phyloP scores from a whole-genome alignment of 306 rosid species.

The Trifolium dubium region DNA sequence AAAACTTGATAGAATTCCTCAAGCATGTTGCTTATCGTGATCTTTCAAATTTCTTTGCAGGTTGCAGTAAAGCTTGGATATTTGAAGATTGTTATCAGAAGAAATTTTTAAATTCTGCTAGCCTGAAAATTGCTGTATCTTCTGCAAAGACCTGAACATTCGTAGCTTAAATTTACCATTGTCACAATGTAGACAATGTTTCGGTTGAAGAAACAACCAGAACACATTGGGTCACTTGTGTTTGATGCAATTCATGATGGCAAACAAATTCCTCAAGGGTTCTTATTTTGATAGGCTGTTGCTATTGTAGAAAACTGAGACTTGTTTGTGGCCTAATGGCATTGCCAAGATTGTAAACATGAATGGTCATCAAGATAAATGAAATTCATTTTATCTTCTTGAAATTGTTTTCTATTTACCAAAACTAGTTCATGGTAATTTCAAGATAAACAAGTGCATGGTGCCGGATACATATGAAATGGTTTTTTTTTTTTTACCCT shows the following conservation, averaged over 20 bases:
- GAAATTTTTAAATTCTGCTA: not conserved
- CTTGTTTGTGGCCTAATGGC: constrained; percentile 13
- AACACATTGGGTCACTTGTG: not conserved
- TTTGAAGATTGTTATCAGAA: constrained; percentile 16
- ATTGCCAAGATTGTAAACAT: constrained; percentile 38
- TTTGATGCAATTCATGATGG: constrained; percentile 26
- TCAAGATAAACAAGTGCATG: not conserved
- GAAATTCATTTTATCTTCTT: not conserved
- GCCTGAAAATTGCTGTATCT: constrained; percentile 18
- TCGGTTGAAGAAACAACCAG: constrained; percentile 9
- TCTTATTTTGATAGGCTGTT: constrained; percentile 25
- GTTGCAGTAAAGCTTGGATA: constrained; percentile 28
- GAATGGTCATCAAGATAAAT: constrained; percentile 29
- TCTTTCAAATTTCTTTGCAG: constrained; percentile 24
- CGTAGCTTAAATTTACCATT: constrained; percentile 10
- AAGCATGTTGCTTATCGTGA: constrained; percentile 9
- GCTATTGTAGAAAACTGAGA: constrained; percentile 24
- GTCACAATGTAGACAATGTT: constrained; percentile 17
- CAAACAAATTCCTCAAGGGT: constrained; percentile 10
- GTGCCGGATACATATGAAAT: not conserved
- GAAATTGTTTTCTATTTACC: not conserved
- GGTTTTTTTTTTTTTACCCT: not conserved
- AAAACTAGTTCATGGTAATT: not conserved
- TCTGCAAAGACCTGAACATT: constrained; percentile 5
- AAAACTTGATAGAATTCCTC: not conserved